Base-by-base conservation (phyloP, 129 eudicot genomes). In the Dittrichia graveolens region DNA sequence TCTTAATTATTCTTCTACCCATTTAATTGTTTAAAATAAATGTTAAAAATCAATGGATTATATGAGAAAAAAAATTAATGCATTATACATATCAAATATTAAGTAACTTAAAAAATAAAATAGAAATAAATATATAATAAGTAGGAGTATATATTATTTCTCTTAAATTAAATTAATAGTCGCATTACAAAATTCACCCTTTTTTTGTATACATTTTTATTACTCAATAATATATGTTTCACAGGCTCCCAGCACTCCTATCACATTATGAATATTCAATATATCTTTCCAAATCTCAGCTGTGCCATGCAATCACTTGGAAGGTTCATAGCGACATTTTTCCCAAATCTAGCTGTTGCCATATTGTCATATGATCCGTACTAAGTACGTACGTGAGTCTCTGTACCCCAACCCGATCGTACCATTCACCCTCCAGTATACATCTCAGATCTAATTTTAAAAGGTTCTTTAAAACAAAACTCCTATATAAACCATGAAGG, bases 371-470 rank as follows among this genome's bases (percentile, higher is more conserved):
- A 49, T 24, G 31, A 24, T 67, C 52, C 72, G 31, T 24, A 24
- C 31, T 24, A 24, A 24, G 79, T 74, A 74, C 79, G 72, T 63
- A 39, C 65, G 65, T 55, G 61, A 18, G 6, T 34, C 71, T 61
- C 54, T 40, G 72, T 74, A 74, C 64, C 53, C 50, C 11, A 71
- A 35, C 34, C 4, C 49, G 67, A 65, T 47, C 81, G 61, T 76
- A 78, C 61, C 64, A 80, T 73, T 80, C 88, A 57, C 59, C 53
- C 49, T 81, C 67, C 76, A 88, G 66, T 43, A 43, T 16, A 56
- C 43, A 78, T 80, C 80, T 75, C 47, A 85, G 78, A 85, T 85
- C 84, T 75, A 79, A 66, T 58, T 69, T 59, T 54, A 61, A 47
- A 7, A 61, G 3, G n/a, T n/a, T n/a, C n/a, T n/a, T n/a, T n/a